phyloP scores from a whole-genome alignment of 495 filamentous ascomycete genomes.

The Achaetomiella virescens region DNA sequence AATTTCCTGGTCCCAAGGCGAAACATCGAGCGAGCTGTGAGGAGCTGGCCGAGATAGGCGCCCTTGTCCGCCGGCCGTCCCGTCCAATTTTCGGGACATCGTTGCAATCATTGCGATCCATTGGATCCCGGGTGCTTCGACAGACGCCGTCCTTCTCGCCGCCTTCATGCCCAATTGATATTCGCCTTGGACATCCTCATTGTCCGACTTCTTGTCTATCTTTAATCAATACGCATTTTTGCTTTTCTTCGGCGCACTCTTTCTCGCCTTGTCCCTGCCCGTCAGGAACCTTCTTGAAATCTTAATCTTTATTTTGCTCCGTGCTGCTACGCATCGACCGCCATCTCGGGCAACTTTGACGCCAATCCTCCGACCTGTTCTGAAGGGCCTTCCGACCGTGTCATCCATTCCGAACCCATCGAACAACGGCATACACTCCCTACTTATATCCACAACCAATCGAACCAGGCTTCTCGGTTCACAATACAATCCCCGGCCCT shows the following conservation, averaged over 20 bases:
- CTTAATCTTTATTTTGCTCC: slow-evolving; percentile 9
- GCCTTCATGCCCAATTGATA: slow-evolving; percentile 14
- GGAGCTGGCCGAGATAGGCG: slow-evolving; percentile 11
- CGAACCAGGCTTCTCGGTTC: neutral
- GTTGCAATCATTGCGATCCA: slow-evolving; percentile 1
- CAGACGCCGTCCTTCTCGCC: slow-evolving; percentile 11
- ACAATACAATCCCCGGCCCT: neutral
- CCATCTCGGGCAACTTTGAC: neutral
- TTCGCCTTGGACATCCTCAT: slow-evolving; percentile 6
- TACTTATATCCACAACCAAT: neutral
- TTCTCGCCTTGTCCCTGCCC: neutral
- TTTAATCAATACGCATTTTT: neutral
- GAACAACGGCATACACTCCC: neutral
- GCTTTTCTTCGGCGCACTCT: slow-evolving; percentile 9
- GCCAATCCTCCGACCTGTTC: too few relatives aligned
- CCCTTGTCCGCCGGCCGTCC: slow-evolving; percentile 6
- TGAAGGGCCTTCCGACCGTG: neutral
- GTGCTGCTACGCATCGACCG: slow-evolving; percentile 6
- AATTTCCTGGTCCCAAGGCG: slow-evolving; percentile 7
- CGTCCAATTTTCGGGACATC: slow-evolving; percentile 8
- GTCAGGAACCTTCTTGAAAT: slow-evolving; percentile 1
- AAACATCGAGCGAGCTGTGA: slow-evolving; percentile 8
- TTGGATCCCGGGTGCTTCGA: slow-evolving; percentile 8
- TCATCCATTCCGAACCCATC: neutral
- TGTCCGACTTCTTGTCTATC: slow-evolving; percentile 9